Conservation (phyloP, 805 yeast species). For the Wickerhamiella azyma region DNA sequence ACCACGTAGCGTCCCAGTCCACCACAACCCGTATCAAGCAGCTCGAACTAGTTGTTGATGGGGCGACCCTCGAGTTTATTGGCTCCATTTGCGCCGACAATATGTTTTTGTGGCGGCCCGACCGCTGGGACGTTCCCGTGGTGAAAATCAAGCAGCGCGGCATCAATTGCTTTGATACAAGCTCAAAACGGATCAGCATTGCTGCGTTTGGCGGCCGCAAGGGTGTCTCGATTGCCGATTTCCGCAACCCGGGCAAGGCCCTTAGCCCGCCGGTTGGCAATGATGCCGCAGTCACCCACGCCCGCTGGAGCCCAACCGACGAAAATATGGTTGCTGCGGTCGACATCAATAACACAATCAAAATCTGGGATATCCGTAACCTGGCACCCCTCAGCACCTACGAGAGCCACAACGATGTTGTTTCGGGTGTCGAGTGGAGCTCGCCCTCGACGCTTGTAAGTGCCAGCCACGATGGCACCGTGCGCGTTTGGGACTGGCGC, state of each 20-base stretch:
- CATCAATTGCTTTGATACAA: constrained; percentile 36
- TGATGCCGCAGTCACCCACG: constrained; percentile 28
- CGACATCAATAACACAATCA: constrained; percentile 36
- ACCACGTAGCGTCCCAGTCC: constrained; percentile 33
- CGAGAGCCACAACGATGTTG: constrained; percentile 40
- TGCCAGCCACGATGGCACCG: constrained; percentile 50
- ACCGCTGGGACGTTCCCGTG: constrained; percentile 46
- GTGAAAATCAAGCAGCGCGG: constrained; percentile 41
- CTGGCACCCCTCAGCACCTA: constrained; percentile 38
- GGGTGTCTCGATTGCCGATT: constrained; percentile 64
- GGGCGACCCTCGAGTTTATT: constrained; percentile 38
- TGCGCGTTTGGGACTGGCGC: constrained; percentile 50
- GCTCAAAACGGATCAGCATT: constrained; percentile 35
- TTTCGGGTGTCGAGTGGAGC: constrained; percentile 51
- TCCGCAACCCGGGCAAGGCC: constrained; percentile 38
- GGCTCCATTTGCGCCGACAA: constrained; percentile 54
- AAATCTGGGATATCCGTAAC: constrained; percentile 66
- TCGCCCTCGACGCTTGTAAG: constrained; percentile 38
- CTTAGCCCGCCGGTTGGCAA: constrained; percentile 32
- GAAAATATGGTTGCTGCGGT: constrained; percentile 52
- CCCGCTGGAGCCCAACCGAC: constrained; percentile 52
- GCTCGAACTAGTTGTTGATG: constrained; percentile 28
- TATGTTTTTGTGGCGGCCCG: constrained; percentile 62
- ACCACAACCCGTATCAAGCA: constrained; percentile 24
- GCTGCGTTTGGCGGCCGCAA: constrained; percentile 46